Percentiles rank a stretch among this genome's conserved stretches.
Conservation (phyloP, 495 filamentous ascomycete genomes). For the Penicillium manginii region DNA sequence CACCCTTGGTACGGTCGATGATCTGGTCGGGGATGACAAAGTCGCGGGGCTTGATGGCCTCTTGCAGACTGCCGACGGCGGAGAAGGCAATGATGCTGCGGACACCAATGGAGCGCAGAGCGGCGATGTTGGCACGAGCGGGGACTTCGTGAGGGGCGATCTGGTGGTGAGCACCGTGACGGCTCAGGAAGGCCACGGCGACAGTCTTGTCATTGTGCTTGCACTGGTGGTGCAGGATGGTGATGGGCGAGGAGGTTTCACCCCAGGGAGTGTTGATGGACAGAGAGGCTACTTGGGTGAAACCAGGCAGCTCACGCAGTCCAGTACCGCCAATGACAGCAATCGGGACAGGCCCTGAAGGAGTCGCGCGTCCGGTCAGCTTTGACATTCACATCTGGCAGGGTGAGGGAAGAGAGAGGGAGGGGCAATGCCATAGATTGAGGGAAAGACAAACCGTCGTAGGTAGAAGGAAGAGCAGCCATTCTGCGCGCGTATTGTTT, state of each 20-base stretch:
- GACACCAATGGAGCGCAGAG: constrained; percentile 85
- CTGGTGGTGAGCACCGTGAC: constrained; percentile 87
- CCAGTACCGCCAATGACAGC: constrained; percentile 98
- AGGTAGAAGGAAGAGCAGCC: constrained; percentile 59
- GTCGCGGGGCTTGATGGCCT: constrained; percentile 90
- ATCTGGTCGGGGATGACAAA: constrained; percentile 96
- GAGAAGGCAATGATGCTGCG: constrained; percentile 90
- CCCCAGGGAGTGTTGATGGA: constrained; percentile 87
- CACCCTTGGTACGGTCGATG: constrained; percentile 96
- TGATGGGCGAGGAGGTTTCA: constrained; percentile 83
- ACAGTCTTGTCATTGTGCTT: constrained; percentile 58
- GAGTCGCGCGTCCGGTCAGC: constrained; percentile 14
- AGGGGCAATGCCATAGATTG: constrained; percentile 2
- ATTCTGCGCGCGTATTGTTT: constrained; percentile 51
- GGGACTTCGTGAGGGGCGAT: constrained; percentile 91
- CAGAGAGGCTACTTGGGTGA: constrained; percentile 78
- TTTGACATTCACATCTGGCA: constrained; percentile 19
- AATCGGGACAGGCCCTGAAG: constrained; percentile 76
- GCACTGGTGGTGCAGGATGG: constrained; percentile 79
- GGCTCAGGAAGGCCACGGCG: constrained; percentile 90
- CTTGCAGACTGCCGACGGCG: constrained; percentile 89
- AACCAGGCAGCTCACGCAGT: constrained; percentile 71
- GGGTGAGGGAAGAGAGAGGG: constrained; percentile 23
- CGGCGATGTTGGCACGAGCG: constrained; percentile 91
- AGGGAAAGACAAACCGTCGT: constrained; percentile 46